Evolutionary conservation across 495 filamentous ascomycete genomes (phyloP).

Genomic region (Xanthoparmelia taractica): DNA sequence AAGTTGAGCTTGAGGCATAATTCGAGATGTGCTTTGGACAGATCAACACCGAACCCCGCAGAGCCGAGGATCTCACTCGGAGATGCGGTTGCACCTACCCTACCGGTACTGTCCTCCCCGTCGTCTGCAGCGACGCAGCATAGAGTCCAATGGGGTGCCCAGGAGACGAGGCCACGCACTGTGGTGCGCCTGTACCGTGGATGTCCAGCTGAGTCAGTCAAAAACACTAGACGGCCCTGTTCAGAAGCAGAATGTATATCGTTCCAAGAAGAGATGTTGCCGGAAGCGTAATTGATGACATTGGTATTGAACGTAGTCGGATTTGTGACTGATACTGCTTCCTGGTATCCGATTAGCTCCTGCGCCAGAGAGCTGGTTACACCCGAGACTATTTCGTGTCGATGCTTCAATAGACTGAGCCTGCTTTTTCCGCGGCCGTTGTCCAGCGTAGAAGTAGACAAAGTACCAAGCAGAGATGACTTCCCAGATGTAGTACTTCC

Average conservation of each 20-base stretch:
- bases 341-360: constrained; percentile 79
- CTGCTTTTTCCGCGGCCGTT: constrained; percentile 87
- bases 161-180: constrained; percentile 80
- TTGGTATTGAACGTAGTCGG: constrained; percentile 29
- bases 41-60: constrained; percentile 52
- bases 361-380: constrained; percentile 89
- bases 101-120: constrained; percentile 41
- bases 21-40: constrained; percentile 74
- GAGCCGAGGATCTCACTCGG: constrained; percentile 44
- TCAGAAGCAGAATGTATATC: constrained; percentile 78
- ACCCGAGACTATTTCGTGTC: constrained; percentile 87
- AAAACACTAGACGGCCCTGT: constrained; percentile 68
- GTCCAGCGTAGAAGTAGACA: constrained; percentile 80
- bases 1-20: constrained; percentile 72
- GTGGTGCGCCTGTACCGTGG: constrained; percentile 81
- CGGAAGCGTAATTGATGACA: constrained; percentile 79
- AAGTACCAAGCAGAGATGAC: constrained; percentile 78
- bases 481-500: constrained; percentile 92
- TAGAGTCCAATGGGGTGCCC: constrained; percentile 90
- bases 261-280: constrained; percentile 85
- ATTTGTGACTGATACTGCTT: constrained; percentile 20
- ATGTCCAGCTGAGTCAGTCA: constrained; percentile 87
- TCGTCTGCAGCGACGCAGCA: constrained; percentile 83
- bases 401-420: constrained; percentile 79
- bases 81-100: constrained; percentile 27